Evolutionary conservation across 768 basidiomycete genomes (phyloP).

Genomic region (Coprinopsis sp.): DNA sequence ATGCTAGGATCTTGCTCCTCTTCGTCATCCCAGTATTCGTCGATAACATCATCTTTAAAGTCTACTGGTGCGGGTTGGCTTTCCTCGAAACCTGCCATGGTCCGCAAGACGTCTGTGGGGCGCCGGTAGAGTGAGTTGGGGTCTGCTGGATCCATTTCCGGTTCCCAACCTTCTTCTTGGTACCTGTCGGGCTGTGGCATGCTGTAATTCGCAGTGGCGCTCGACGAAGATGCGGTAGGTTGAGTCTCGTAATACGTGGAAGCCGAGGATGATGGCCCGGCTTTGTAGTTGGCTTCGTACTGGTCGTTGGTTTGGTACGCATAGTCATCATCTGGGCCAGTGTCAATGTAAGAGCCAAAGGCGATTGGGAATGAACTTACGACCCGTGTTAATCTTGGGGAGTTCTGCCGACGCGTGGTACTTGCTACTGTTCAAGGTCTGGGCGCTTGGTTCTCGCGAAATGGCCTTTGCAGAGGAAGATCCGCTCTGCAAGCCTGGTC

Average conservation of each 20-base stretch:
- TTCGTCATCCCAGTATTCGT: slow-evolving; percentile 54
- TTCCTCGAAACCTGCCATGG: slow-evolving; percentile 28
- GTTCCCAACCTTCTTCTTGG: too few species aligned
- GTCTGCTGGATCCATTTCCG: too few species aligned
- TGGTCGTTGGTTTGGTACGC: too few species aligned
- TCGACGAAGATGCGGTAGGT: not conserved
- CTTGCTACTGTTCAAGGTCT: slow-evolving; percentile 5
- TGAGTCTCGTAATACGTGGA: not conserved
- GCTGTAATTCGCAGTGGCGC: not conserved
- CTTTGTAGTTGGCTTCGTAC: not conserved
- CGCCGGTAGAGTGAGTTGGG: slow-evolving; percentile 21
- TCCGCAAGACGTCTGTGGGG: slow-evolving; percentile 34
- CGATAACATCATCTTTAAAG: slow-evolving; percentile 39
- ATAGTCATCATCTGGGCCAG: not conserved
- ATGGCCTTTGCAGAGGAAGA: not conserved
- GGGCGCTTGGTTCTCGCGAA: slow-evolving; percentile 7
- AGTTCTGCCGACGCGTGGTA: not conserved
- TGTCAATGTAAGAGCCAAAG: too few species aligned
- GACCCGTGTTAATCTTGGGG: too few species aligned
- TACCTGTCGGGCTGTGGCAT: too few species aligned
- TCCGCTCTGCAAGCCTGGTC: not conserved
- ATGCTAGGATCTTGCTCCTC: slow-evolving; percentile 48
- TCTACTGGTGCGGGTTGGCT: slow-evolving; percentile 7
- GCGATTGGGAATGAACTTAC: too few species aligned
- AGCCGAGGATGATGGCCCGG: not conserved